Percentiles rank a stretch among this genome's conserved stretches.
phyloP scores from a whole-genome alignment of 306 rosid species.

The Cucurbita maxima region DNA sequence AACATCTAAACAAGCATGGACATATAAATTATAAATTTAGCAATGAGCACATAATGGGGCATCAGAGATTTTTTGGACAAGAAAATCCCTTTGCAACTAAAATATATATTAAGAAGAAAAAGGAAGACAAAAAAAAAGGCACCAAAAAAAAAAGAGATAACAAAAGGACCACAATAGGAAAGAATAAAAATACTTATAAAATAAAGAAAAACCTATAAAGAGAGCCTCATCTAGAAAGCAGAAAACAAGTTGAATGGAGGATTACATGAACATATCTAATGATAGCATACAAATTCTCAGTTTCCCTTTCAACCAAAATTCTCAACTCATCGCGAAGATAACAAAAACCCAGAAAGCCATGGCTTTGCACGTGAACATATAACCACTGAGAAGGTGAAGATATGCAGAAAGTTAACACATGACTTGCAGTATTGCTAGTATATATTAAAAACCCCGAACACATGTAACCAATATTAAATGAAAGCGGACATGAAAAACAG shows the following conservation, averaged over 20 bases:
- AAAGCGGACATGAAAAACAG: neutral
- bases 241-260: neutral
- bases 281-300: neutral
- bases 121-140: neutral
- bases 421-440: neutral
- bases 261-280: neutral
- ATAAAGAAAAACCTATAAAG: neutral
- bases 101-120: neutral
- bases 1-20: neutral
- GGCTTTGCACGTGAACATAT: neutral
- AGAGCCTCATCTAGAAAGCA: neutral
- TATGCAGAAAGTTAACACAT: neutral
- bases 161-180: neutral
- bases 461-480: neutral
- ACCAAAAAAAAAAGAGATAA: neutral
- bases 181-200: neutral
- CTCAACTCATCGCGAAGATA: neutral
- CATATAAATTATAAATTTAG: neutral
- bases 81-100: neutral
- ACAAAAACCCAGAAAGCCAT: neutral
- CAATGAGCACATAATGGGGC: neutral
- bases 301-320: neutral
- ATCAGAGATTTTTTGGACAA: neutral
- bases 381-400: neutral
- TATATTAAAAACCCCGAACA: neutral